Evolutionary conservation across 2,329 filamentous ascomycete genomes (phyloP).

Genomic region (Penicillium nordicum): DNA sequence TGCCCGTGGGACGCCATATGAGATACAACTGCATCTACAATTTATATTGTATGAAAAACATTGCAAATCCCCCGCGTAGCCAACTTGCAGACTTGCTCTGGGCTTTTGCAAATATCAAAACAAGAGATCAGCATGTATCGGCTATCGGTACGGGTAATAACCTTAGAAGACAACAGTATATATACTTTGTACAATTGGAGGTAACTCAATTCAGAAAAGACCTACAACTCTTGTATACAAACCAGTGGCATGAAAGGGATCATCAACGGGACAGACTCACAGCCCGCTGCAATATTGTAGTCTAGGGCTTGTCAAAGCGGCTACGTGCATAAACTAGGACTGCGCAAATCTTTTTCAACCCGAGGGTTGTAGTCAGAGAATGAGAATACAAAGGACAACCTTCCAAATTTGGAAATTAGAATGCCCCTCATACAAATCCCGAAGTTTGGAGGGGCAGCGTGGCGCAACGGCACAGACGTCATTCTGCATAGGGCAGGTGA

Average conservation of each 20-base stretch:
- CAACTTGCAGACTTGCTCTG: not conserved
- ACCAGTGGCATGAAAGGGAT: constrained; percentile 1
- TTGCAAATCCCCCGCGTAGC: not conserved
- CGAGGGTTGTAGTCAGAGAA: not conserved
- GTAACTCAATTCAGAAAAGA: not conserved
- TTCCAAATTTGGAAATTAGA: not conserved
- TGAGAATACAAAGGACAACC: not conserved
- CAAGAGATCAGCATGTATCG: constrained; percentile 5
- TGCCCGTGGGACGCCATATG: not conserved
- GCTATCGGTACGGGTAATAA: not conserved
- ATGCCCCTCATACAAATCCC: not conserved
- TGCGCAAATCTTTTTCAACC: not conserved
- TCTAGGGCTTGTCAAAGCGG: constrained; percentile 3
- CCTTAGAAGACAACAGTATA: not conserved
- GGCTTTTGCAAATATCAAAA: constrained; percentile 2
- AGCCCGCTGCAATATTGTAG: not conserved
- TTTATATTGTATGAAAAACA: not conserved
- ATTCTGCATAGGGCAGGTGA: constrained; percentile 9
- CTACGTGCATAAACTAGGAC: constrained; percentile 4
- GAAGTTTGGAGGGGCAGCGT: not conserved
- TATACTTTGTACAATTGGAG: not conserved
- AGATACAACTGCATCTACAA: not conserved
- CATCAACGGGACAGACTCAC: not conserved
- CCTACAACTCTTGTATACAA: not conserved
- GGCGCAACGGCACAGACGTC: constrained; percentile 17